Evolutionary conservation across 2,329 filamentous ascomycete species (phyloP), one percentile per base, ranked within the genome.

Genomic region (Ophioceras dolichostomum): DNA sequence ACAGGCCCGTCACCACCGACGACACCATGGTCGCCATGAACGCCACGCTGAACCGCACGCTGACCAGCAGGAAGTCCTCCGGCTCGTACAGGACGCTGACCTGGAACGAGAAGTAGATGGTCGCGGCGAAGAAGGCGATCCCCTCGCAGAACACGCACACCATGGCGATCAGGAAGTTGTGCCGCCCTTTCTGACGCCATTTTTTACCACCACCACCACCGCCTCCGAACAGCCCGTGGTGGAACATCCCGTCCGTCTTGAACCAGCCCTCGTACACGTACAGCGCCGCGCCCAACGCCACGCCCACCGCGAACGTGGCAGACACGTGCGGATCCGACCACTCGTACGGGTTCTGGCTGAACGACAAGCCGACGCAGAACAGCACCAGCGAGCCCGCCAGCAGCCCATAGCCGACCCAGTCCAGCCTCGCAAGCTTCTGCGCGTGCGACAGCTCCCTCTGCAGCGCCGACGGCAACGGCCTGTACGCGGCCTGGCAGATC

Each of bases 71-170:
- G 6, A 48, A 37, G 14, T 48, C 44, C 8, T 26, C 22, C 0
- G 46, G 47, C 40, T 61, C 58, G 39, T 61, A 62, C 5, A 62
- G 39, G 1, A 59, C 42, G 26, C 44, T 47, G 35, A 52, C 48
- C 45, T 64, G 48, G 34, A 58, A 61, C n/a, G 58, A 52, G 28
- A 62, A 62, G 46, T 63, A 64, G 38, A 51, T 58, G 42, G 62
- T 64, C n/a, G 53, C 55, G 1, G 58, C 55, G 36, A 62, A 61
- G 41, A 62, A 62, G 12, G 51, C 52, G 0, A 61, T 36, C 12
- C 59, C 59, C 36, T 62, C 59, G 10, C 48, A 47, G 28, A 60
- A 60, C 14, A 61, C 49, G 28, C 54, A 58, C 8, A 54, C 31
- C 2, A 57, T 39, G 1, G 55, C 48, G 38, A 64, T 52, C 14